These are phyloP conservation scores for Auricularia sp. DNA, from an alignment of 768 basidiomycete genomes.

Conservation along the genomic window DNA sequence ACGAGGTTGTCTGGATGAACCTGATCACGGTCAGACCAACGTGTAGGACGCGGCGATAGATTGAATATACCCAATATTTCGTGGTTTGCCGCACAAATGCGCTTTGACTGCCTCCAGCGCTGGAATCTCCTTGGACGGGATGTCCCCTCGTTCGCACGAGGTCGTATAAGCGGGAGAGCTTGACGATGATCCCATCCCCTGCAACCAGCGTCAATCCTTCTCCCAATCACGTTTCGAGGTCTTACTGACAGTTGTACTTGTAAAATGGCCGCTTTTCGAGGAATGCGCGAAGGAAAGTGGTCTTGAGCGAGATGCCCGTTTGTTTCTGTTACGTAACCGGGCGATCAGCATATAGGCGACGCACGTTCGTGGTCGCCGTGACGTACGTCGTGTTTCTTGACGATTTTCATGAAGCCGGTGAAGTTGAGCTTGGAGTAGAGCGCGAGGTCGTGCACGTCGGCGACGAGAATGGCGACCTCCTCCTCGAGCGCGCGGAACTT, in stretches of 20 bases:
- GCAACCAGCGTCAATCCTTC: too few species aligned
- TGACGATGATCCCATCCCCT: conserved; percentile 84
- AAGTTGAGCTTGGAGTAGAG: conserved; percentile 95
- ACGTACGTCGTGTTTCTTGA: conserved; percentile 85
- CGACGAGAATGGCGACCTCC: conserved; percentile 89
- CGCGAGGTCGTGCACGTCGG: conserved; percentile 36
- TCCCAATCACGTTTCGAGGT: too few species aligned
- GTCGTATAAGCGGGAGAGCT: conserved; percentile 89
- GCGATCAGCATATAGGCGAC: neutral
- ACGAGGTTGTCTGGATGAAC: conserved; percentile 92
- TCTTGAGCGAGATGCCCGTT: conserved; percentile 72
- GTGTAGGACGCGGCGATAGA: neutral
- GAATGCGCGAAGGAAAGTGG: conserved; percentile 82
- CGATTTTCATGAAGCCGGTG: conserved; percentile 86
- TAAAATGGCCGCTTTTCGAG: conserved; percentile 94
- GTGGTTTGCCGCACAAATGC: conserved; percentile 98
- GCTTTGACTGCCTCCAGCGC: conserved; percentile 90
- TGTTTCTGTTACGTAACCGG: conserved; percentile 59
- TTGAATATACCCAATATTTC: conserved; percentile 80
- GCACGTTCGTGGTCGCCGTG: neutral
- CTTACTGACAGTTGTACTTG: conserved; percentile 63
- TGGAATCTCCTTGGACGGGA: conserved; percentile 86
- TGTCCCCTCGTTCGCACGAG: conserved; percentile 92
- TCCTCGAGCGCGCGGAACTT: conserved; percentile 84
- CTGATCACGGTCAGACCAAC: conserved; percentile 14